Conservation (phyloP, 768 basidiomycete species). For the Russula emetica region DNA sequence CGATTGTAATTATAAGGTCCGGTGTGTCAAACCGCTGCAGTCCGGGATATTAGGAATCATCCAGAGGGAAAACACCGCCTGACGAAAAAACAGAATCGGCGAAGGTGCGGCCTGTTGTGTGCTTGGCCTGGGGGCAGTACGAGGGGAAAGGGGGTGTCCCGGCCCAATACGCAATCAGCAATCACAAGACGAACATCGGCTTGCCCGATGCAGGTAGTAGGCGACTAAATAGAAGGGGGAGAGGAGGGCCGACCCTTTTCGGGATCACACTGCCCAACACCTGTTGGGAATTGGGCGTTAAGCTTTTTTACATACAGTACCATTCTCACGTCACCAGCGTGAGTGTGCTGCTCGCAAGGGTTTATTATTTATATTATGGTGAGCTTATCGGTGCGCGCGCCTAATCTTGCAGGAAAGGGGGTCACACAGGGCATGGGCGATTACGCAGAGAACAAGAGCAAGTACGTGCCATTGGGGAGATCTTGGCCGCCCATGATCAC, state of each 20-base stretch:
- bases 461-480: conserved; percentile 12
- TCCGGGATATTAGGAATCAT: conserved; percentile 24
- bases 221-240: conserved; percentile 22
- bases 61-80: conserved; percentile 15
- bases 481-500: conserved; percentile 18
- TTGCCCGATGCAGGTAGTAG: conserved; percentile 21
- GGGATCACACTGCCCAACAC: conserved; percentile 21
- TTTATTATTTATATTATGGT: background rate
- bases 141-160: conserved; percentile 7
- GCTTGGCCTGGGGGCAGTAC: conserved; percentile 9
- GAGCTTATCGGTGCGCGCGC: background rate
- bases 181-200: conserved; percentile 22
- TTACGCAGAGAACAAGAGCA: conserved; percentile 13
- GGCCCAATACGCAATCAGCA: conserved; percentile 16
- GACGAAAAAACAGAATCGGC: conserved; percentile 16
- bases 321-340: conserved; percentile 19
- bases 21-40: conserved; percentile 22
- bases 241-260: conserved; percentile 13
- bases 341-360: background rate
- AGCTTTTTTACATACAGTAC: conserved; percentile 21
- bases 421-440: background rate
- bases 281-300: conserved; percentile 19
- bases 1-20: conserved; percentile 19
- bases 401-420: background rate
- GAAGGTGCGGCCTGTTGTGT: conserved; percentile 16